These are phyloP conservation scores for Tulasnella calospora DNA, from an alignment of 768 basidiomycete genomes.

Conservation along the genomic window DNA sequence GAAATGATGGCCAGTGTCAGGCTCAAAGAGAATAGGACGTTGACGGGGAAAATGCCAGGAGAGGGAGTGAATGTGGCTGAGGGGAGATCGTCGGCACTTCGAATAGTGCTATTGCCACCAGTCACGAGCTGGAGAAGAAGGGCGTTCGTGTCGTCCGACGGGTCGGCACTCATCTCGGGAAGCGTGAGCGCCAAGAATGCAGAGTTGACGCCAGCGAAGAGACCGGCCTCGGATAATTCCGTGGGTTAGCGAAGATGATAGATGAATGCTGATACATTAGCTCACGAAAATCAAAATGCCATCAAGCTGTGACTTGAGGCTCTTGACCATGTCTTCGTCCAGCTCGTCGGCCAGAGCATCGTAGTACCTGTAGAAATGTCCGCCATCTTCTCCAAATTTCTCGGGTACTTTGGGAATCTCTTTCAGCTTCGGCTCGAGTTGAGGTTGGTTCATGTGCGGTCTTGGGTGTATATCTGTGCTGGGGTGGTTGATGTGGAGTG, in stretches of 20 bases:
- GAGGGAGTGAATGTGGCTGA: no score
- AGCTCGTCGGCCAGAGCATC: not conserved
- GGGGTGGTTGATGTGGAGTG: not conserved
- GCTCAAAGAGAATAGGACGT: not conserved
- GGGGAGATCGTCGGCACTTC: not conserved
- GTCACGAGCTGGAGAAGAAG: not conserved
- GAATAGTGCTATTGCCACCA: not conserved
- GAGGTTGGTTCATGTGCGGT: not conserved
- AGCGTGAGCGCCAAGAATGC: not conserved
- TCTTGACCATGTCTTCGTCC: not conserved
- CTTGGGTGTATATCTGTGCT: not conserved
- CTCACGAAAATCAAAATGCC: not conserved
- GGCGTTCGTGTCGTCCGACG: not conserved
- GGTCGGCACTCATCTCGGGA: not conserved
- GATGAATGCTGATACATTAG: no score
- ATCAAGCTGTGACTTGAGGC: not conserved
- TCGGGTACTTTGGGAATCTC: no score
- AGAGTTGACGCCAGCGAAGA: not conserved
- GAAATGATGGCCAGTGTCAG: no score
- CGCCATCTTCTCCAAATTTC: not conserved
- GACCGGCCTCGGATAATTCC: not conserved
- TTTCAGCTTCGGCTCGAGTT: not conserved
- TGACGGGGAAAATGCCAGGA: not conserved
- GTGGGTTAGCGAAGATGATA: not conserved
- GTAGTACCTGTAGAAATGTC: not conserved